Percentiles rank a stretch among this genome's conserved stretches.
Conservation (phyloP, 148 eudicot genomes). For the Suaeda aralocaspica region DNA sequence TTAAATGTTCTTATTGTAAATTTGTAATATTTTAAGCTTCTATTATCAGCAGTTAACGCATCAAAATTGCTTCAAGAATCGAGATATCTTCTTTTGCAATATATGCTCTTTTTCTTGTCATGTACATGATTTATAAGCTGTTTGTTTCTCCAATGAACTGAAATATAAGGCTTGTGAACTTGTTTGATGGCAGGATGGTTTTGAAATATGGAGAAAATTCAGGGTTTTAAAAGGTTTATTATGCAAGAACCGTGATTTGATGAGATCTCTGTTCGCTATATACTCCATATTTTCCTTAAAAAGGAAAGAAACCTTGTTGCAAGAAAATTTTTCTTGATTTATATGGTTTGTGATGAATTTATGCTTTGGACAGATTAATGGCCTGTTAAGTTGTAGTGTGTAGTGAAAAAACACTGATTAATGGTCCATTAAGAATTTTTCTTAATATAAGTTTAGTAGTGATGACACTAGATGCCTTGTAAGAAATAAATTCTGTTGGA, state of each 20-base stretch:
- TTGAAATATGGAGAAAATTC: neutral
- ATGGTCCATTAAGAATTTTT: too few species aligned
- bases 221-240: neutral
- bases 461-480: too few species aligned
- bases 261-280: neutral
- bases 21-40: neutral
- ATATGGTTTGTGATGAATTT: too few species aligned
- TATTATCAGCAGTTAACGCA: neutral
- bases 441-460: too few species aligned
- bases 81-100: too few species aligned
- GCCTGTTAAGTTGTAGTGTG: too few species aligned
- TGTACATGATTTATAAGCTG: too few species aligned
- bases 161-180: neutral
- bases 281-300: neutral
- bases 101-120: too few species aligned
- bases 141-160: neutral
- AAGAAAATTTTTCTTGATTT: too few species aligned
- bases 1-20: slow-evolving; percentile 6
- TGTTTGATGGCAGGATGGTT: neutral
- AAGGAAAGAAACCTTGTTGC: too few species aligned
- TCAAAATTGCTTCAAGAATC: neutral
- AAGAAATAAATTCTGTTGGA: neutral
- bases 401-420: too few species aligned
- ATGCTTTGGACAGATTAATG: too few species aligned
- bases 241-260: neutral